Base-by-base conservation (phyloP, 1,284 basidiomycete genomes). In the Gastroboletus turbinatus region DNA sequence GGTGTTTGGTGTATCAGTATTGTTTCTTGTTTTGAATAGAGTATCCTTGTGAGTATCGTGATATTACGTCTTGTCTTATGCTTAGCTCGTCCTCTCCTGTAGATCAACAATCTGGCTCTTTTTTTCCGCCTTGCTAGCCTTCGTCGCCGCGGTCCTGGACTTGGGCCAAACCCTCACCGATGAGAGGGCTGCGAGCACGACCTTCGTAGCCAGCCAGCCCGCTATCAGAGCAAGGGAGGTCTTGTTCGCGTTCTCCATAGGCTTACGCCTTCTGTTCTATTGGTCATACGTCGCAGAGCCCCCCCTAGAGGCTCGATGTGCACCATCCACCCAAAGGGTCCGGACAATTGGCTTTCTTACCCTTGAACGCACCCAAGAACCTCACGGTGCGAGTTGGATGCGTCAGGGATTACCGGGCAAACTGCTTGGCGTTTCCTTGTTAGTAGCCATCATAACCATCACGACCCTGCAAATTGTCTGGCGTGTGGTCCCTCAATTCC, bases 81-180 rank as follows among this genome's bases (percentile, higher is more conserved):
- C 44, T 59, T 21, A 56, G 17, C 39, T 52, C 48, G n/a, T 43
- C 29, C 25, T 57, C 42, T 38, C n/a, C 23, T 53, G 6, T 53
- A 89, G 87, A 42, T 67, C 81, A 55, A 64, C 78, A 23, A 59
- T 81, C 44, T 82, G 77, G 67, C 75, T 91, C 49, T 83, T 84
- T 64, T 62, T 73, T 30, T 82, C 89, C 11, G 76, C 77, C 19
- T 73, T 87, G 52, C 62, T 86, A 27, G 78, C 81, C 4, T 90
- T 91, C 66, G 64, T 78, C 32, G 84, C 82, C n/a, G 79, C 80
- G 5, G 78, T 87, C 43, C 68, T 90, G 44, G 87, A 90, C 67
- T 74, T 90, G n/a, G 75, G 77, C 40, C 80, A 83, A 67, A 67
- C 82, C 40, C 75, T 89, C 29, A 59, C 75, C 49, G 69, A 75